Conservation (phyloP, 148 eudicot genomes). For the Silene uniflora region DNA sequence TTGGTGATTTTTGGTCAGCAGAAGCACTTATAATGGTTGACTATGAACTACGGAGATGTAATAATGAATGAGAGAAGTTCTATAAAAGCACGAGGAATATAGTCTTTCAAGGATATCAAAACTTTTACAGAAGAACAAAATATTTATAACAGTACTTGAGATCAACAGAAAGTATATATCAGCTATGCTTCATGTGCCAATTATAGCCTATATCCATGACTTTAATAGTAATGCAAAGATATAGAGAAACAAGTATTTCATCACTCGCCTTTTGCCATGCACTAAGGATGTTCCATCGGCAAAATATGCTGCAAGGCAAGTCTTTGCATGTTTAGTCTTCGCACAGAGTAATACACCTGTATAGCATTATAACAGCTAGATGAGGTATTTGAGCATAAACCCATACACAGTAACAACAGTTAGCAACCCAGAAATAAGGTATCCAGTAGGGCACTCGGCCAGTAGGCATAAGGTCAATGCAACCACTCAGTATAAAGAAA, state of each 20-base stretch:
- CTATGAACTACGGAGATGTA: neutral
- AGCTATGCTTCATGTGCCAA: neutral
- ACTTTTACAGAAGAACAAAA: neutral
- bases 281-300: slow-evolving; percentile 78
- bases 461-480: neutral
- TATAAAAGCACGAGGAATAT: neutral
- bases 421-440: neutral
- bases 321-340: slow-evolving; percentile 77
- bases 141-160: neutral
- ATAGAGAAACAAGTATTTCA: neutral
- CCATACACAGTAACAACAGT: slow-evolving; percentile 4
- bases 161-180: neutral
- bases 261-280: slow-evolving; percentile 49
- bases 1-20: neutral
- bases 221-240: neutral
- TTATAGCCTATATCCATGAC: neutral
- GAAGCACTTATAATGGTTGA: neutral
- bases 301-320: slow-evolving; percentile 69
- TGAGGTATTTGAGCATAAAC: slow-evolving; percentile 8
- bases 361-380: slow-evolving; percentile 14
- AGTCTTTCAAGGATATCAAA: neutral
- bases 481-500: neutral
- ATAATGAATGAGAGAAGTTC: neutral
- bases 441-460: neutral
- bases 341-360: slow-evolving; percentile 95